Conservation (phyloP, 225 moss, liverwort and hornwort species). For the Thuidium tamariscinum region DNA sequence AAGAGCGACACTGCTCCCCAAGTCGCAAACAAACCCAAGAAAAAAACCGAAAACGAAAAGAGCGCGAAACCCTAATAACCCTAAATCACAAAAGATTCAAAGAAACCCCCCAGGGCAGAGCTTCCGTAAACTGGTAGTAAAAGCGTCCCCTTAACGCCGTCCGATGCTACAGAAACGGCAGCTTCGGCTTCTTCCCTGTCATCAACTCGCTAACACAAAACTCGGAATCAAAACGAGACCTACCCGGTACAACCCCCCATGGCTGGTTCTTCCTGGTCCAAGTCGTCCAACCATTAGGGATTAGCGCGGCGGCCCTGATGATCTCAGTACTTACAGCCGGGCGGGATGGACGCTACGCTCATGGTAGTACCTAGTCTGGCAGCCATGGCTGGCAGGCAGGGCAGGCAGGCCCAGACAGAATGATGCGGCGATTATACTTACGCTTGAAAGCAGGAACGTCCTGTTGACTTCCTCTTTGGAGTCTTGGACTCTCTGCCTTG, state of each 20-base stretch:
- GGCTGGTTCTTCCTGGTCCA: constrained; percentile 4
- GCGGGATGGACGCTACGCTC: background rate
- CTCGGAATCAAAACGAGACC: constrained; percentile 5
- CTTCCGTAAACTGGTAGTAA: background rate
- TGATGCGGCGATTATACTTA: constrained; percentile 10
- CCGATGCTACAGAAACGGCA: background rate
- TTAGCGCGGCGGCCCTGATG: constrained; percentile 6
- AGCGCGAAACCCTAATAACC: constrained; percentile 29
- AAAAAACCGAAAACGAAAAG: background rate
- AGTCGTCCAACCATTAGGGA: constrained; percentile 4
- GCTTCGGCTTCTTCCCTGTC: background rate
- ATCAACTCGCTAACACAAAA: background rate
- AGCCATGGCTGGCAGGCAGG: constrained; percentile 4
- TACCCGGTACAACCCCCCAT: background rate
- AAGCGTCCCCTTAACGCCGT: background rate
- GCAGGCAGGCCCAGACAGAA: background rate
- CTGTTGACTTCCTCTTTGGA: constrained; percentile 12
- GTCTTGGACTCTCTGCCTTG: background rate
- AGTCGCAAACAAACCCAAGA: background rate
- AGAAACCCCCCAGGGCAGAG: background rate
- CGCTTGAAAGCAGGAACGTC: constrained; percentile 14
- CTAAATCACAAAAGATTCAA: background rate
- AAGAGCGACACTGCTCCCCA: background rate
- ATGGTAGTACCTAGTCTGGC: constrained; percentile 7
- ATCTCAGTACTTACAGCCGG: constrained; percentile 1